Base-by-base conservation (phyloP, 2,329 filamentous ascomycete species). In the Neofusicoccum parvum region DNA sequence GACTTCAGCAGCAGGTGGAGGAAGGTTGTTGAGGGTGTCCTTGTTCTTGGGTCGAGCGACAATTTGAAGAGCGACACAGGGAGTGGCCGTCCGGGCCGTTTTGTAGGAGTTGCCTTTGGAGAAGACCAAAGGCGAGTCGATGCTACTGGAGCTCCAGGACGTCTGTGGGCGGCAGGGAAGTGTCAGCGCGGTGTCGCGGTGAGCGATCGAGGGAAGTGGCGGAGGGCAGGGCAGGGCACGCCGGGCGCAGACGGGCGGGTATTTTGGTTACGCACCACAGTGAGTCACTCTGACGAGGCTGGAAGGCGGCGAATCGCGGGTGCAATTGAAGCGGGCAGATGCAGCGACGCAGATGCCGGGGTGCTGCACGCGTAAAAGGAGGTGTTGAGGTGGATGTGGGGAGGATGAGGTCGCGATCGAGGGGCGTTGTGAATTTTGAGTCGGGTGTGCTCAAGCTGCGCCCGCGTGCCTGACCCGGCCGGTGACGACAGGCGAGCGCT, bases 21-120 rank as follows among this genome's bases (percentile, higher is more conserved):
- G 82, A 46, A 81, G 76, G 77, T 78, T 79, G 80, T 84, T 83
- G 79, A 80, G 76, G 65, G 82, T 80, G 79, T 83, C 78, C 69
- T 76, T 78, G 66, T 81, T 78, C 65, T 77, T 76, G 68, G 79
- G 76, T 72, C 73, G 74, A 70, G 77, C 78, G 67, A 79, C 81
- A 82, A 81, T 72, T 82, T 83, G 81, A 69, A 79, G 75, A 73
- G 79, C 76, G 71, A 79, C 75, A 64, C 74, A 74, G 66, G 77
- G 73, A 67, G 73, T 71, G 76, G 79, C 78, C 76, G 74, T 73
- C 69, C 70, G 70, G 72, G 80, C 81, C 81, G 81, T 83, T 70
- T 70, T 81, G 76, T 56, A 64, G 65, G 37, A 68, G 69, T 67
- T 69, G 78, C 79, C 79, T 80, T 82, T 80, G 78, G 78, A 73